Base-by-base conservation (phyloP, 2,329 filamentous ascomycete species). In the Penicillium sp. region DNA sequence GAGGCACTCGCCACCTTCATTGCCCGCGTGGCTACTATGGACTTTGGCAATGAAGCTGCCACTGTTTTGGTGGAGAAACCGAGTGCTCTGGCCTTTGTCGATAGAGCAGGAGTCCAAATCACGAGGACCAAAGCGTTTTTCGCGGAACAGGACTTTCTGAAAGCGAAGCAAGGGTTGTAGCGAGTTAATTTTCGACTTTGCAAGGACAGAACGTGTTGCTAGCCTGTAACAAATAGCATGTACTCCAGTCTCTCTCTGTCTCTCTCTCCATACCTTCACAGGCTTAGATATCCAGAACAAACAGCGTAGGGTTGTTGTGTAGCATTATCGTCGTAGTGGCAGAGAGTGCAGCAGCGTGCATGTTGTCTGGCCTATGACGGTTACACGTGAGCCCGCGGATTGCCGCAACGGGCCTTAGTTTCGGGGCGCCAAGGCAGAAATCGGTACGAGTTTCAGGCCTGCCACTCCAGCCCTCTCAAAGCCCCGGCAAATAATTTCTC, bases 1-100 rank as follows among this genome's bases (percentile, higher is more conserved):
- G 79, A 81, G 65, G 76, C 79, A 5, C 65, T 81, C 52, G 79
- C 78, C 28, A 78, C 77, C 2, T 74, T 74, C 23, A 68, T 81
- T 28, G 77, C 77, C 28, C 72, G 71, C 49, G 76, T 75, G 55
- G 74, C 72, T 42, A 78, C 77, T 14, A 65, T 77, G 55, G 71
- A 75, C 35, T 78, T 76, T 62, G 71, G 66, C 9, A 72, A 79
- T 54, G 71, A 75, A 47, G 68, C 74, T 51, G 75, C 79, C 28
- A 80, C 76, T 1, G 77, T 81, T 3, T 65, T 63, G 46, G 74
- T 79, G 20, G 76, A 80, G 60, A 81, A 81, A 61, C 78, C 78
- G 11, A 80, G 74, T 61, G 79, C 79, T 20, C 62, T 81, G 59
- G 71, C 78, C 3, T 78, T 79, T 65, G 79, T 79, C 8, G 73